Evolutionary conservation across 1,139 yeast genomes (phyloP).

Genomic region (Yamadazyma siamensis): DNA sequence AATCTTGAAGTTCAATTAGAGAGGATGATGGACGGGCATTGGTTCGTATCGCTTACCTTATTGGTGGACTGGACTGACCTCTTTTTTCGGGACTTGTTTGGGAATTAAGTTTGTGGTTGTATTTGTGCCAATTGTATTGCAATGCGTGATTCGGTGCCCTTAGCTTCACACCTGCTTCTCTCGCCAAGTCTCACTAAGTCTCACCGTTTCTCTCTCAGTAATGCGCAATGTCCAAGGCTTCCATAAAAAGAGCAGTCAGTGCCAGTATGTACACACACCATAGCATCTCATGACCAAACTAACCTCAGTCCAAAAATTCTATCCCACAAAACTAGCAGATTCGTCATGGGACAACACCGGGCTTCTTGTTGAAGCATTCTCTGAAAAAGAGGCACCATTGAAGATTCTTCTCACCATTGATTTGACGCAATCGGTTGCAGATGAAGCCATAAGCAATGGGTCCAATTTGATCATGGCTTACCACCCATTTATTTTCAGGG

Average conservation of each 20-base stretch:
- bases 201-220: too few relatives aligned
- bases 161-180: too few relatives aligned
- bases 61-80: too few relatives aligned
- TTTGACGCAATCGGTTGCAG: slow-evolving; percentile 76
- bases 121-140: too few relatives aligned
- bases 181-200: too few relatives aligned
- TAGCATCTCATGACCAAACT: slow-evolving; percentile 2
- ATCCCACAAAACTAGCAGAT: slow-evolving; percentile 78
- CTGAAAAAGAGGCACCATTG: slow-evolving; percentile 19
- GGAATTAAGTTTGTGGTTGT: too few relatives aligned
- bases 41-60: too few relatives aligned
- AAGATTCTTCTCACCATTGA: slow-evolving; percentile 76
- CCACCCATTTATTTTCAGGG: slow-evolving; percentile 92
- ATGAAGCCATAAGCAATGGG: slow-evolving; percentile 66
- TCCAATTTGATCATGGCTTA: slow-evolving; percentile 72
- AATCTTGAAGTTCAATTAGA: too few relatives aligned
- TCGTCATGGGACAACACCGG: slow-evolving; percentile 94
- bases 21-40: too few relatives aligned
- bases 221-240: slow-evolving; percentile 37
- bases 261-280: slow-evolving; percentile 31
- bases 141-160: too few relatives aligned
- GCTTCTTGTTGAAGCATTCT: slow-evolving; percentile 64
- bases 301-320: slow-evolving; percentile 58
- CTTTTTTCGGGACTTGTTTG: too few relatives aligned
- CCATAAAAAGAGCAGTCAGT: slow-evolving; percentile 44